phyloP scores from a whole-genome alignment of 23 red algal genomes.

The Cyanidioschyzon merolae region DNA sequence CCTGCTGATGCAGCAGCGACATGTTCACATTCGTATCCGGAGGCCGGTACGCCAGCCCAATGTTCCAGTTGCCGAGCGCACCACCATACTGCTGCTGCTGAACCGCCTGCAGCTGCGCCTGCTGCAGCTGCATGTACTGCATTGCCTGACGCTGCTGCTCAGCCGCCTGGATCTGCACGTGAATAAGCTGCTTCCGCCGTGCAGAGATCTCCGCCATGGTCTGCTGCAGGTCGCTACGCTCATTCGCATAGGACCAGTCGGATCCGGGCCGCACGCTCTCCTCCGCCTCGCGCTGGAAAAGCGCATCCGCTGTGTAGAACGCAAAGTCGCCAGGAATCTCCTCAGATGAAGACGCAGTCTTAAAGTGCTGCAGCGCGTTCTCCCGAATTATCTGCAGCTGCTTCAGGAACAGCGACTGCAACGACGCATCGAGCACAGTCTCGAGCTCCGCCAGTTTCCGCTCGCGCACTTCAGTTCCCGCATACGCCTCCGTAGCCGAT shows the following conservation, averaged over 20 bases:
- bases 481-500: slow-evolving; percentile 32
- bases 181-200: slow-evolving; percentile 63
- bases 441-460: slow-evolving; percentile 76
- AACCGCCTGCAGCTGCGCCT: slow-evolving; percentile 82
- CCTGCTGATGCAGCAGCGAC: slow-evolving; percentile 72
- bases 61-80: slow-evolving; percentile 74
- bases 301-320: slow-evolving; percentile 71
- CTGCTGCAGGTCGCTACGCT: slow-evolving; percentile 82
- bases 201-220: slow-evolving; percentile 92
- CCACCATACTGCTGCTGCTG: slow-evolving; percentile 88
- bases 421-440: slow-evolving; percentile 61
- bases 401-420: slow-evolving; percentile 71
- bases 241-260: slow-evolving; percentile 58
- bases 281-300: slow-evolving; percentile 87
- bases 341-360: slow-evolving; percentile 74
- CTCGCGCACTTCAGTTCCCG: slow-evolving; percentile 23
- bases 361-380: slow-evolving; percentile 72
- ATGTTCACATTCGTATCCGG: slow-evolving; percentile 96
- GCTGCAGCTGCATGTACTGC: slow-evolving; percentile 94
- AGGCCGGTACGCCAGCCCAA: slow-evolving; percentile 76
- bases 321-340: slow-evolving; percentile 95
- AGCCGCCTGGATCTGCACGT: slow-evolving; percentile 45
- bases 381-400: slow-evolving; percentile 87
- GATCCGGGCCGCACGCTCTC: slow-evolving; percentile 63
- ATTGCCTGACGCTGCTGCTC: slow-evolving; percentile 84